Base-by-base conservation (phyloP, 164 flowering plant genomes). In the Brasenia schreberi region DNA sequence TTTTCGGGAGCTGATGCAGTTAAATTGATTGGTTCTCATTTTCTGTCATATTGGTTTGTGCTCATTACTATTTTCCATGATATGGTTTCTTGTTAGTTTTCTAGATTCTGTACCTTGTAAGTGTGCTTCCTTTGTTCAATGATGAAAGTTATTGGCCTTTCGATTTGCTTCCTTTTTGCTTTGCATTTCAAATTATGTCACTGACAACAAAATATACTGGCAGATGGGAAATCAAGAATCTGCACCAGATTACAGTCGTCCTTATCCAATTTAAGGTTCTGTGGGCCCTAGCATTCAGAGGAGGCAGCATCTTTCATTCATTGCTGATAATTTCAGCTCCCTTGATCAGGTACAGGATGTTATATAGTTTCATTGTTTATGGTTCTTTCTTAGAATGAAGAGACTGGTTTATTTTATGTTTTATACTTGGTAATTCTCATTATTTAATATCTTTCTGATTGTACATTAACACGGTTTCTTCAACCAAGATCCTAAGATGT, bases 281-380 rank as follows among this genome's bases (percentile, higher is more conserved):
- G 23, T 53, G 60, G 65, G 27, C 5, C 61, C 58, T 11, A 61
- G 59, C 19, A 0, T 49, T 43, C 70, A 16, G 61, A 43, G 6
- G 39, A 53, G 1, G 17, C 66, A 64, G 19, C 65, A 62, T 17
- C 42, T 61, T 6, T 23, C 18, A 23, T 18, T 14, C 42, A 69
- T 69, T 45, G 67, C 71, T 59, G 71, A 69, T 64, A 53, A 69
- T 64, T 69, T 69, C 61, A 69, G 63, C 62, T 69, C 66, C 53
- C 67, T 69, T 39, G 71, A 69, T 63, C 27, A 69, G 71, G 71
- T 69, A 64, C 60, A 58, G 60, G 18, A 58, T 58, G 16, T 14
- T 58, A 18, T 12, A 58, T 58, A 58, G 39, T 33, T 33, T 3
- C 39, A 1, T 33, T 33, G 39, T 33, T 33, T 33, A 33, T 33